These are phyloP conservation scores for Lactuca saligna DNA, from an alignment of 129 eudicot genomes.

Conservation along the genomic window DNA sequence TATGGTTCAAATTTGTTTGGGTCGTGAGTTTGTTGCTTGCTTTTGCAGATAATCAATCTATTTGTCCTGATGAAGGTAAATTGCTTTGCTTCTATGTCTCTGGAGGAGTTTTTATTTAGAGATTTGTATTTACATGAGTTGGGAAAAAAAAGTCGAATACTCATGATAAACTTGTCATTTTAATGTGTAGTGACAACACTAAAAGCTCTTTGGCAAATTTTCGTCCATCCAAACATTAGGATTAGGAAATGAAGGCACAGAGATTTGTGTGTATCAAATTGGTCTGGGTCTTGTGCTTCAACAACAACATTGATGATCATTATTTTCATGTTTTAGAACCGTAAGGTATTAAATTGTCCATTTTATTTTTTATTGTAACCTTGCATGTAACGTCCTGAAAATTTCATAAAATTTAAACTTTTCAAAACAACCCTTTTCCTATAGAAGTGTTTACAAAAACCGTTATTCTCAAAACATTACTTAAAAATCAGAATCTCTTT, in stretches of 20 bases:
- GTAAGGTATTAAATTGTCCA: conserved; percentile 32
- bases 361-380: no score
- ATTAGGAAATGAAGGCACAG: conserved; percentile 50
- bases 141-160: background rate
- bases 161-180: conserved; percentile 3
- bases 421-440: no score
- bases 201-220: conserved; percentile 41
- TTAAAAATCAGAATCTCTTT: no score
- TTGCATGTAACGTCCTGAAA: no score
- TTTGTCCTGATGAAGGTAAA: conserved; percentile 54
- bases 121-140: background rate
- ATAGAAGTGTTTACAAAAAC: no score
- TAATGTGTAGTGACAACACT: conserved; percentile 53
- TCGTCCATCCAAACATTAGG: conserved; percentile 45
- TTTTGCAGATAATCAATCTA: conserved; percentile 32
- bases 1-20: conserved; percentile 23
- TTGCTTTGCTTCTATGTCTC: background rate
- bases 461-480: no score
- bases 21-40: conserved; percentile 33
- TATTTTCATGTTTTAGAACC: conserved; percentile 58
- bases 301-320: conserved; percentile 42
- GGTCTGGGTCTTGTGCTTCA: conserved; percentile 66
- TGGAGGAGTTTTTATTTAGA: conserved; percentile 3
- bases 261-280: conserved; percentile 66
- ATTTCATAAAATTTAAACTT: no score